A percentile compares a stretch with the other conserved stretches of the same genome.
Evolutionary conservation across 805 yeast species (phyloP).

Genomic region (Zygosaccharomyces gambellarensis): DNA sequence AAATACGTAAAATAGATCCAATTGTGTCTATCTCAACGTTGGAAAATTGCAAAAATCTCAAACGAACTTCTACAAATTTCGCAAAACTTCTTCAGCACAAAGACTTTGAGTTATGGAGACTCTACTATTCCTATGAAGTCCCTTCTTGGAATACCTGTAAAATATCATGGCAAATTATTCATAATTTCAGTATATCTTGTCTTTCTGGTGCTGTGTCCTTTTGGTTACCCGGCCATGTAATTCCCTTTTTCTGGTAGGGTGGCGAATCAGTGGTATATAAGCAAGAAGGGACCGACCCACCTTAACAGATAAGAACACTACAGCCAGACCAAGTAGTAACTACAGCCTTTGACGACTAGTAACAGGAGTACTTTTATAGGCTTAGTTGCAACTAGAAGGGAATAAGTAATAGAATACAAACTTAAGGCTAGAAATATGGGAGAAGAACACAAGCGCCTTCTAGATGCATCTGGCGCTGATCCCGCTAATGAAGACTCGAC

Average conservation of each 20-base stretch:
- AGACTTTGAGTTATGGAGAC: neutral
- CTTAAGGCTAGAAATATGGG: constrained; percentile 21
- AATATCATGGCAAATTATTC: neutral
- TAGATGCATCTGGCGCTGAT: constrained; percentile 66
- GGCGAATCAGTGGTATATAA: constrained; percentile 7
- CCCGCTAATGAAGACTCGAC: constrained; percentile 60
- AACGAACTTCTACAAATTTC: neutral
- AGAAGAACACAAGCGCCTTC: constrained; percentile 41
- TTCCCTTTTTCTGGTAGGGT: constrained; percentile 7
- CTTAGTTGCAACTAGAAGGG: neutral
- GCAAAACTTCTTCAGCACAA: neutral
- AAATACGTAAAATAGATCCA: neutral
- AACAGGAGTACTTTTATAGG: neutral
- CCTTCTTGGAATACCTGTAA: neutral
- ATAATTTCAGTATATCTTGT: neutral
- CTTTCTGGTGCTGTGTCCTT: neutral
- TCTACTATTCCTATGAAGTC: neutral
- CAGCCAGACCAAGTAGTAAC: neutral
- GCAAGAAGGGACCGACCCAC: constrained; percentile 4
- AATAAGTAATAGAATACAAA: neutral
- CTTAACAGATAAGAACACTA: neutral
- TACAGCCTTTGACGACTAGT: neutral
- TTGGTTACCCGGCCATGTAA: neutral
- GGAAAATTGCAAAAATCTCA: neutral
- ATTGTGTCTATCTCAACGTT: neutral